Base-by-base conservation (phyloP, 2,329 filamentous ascomycete species). In the Alternaria sp. region DNA sequence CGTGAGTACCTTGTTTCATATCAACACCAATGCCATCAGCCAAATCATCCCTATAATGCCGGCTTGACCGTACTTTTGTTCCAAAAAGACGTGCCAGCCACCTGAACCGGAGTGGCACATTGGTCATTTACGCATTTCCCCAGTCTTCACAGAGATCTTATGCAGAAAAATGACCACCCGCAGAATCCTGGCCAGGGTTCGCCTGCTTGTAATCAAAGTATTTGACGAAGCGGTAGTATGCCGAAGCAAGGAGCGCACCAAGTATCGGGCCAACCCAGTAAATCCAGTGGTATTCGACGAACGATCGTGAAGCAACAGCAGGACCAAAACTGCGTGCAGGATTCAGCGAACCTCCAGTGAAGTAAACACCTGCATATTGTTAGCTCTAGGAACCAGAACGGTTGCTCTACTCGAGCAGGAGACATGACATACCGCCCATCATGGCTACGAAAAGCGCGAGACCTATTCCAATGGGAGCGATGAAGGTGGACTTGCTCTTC, bases 151-250 rank as follows among this genome's bases (percentile, higher is more conserved):
- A 13, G 4, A 9, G 13, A 4, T 13, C 41, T 41, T 1, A 54
- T 3, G 33, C 37, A 10, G 34, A 23, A 17, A 58, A 58, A 6
- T 60, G 51, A 3, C 58, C 60, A 23, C 56, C 55, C 3, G 60
- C 23, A 48, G 58, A 58, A 34, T 73, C 69, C 51, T 72, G 71
- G 1, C 69, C 71, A 9, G 68, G 68, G 48, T 73, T 73, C 14
- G 66, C 69, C 49, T 65, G 61, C 48, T 74, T 65, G 28, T 73
- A 74, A 33, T 72, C 62, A 46, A 70, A 64, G 56, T 72, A 64
- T 62, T 79, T 78, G 50, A 84, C 74, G 50, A 83, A 72, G 39
- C 69, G 68, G 33, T 80, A 85, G 65, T 83, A 83, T 4, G 74
- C 80, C 4, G 79, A 77, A 0, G 82, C 82, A 3, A 84, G 65